Percentiles rank a stretch among this genome's conserved stretches.
These are phyloP conservation scores for Cyclocybe cylindracea DNA, from an alignment of 768 basidiomycete species.

Conservation along the genomic window DNA sequence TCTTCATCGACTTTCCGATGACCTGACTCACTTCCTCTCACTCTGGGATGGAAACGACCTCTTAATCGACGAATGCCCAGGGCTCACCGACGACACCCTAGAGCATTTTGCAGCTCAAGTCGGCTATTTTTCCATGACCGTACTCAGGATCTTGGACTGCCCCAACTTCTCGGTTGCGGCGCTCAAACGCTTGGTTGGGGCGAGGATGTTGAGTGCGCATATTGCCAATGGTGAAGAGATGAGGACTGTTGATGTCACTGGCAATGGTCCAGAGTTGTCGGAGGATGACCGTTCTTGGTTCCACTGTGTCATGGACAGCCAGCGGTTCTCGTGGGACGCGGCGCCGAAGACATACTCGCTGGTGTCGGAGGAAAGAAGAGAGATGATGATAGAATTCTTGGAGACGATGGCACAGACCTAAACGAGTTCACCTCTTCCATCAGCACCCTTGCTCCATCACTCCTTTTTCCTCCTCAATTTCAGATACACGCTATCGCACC, in stretches of 20 bases:
- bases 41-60: neutral
- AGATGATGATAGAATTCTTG: too few relatives aligned
- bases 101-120: neutral
- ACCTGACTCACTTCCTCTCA: neutral
- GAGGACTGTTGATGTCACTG: neutral
- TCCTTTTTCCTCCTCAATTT: slow-evolving; percentile 9
- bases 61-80: neutral
- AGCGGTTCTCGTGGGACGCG: too few relatives aligned
- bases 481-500: slow-evolving; percentile 25
- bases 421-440: too few relatives aligned
- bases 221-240: neutral
- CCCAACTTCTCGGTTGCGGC: neutral
- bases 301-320: neutral
- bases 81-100: neutral
- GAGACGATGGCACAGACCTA: too few relatives aligned
- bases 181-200: neutral
- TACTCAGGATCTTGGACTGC: neutral
- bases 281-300: neutral
- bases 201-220: neutral
- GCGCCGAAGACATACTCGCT: too few relatives aligned
- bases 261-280: neutral
- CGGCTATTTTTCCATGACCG: neutral
- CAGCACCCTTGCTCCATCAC: neutral
- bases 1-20: too few relatives aligned
- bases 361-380: too few relatives aligned